Conservation (phyloP, 2,329 filamentous ascomycete species). For the Colletotrichum caudatum region DNA sequence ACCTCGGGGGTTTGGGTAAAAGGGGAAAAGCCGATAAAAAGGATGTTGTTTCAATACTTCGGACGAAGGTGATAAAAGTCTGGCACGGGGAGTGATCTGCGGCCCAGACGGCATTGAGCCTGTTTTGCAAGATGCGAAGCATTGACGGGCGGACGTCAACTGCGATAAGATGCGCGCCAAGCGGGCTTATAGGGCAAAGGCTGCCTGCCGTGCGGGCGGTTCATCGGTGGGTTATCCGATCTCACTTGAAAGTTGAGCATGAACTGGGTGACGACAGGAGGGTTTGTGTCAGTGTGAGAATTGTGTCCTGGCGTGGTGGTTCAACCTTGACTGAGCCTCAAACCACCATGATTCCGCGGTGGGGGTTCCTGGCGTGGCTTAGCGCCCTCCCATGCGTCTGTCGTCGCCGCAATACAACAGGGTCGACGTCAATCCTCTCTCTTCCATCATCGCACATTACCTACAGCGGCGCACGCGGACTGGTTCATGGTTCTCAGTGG, state of each 20-base stretch:
- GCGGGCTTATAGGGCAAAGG: background rate
- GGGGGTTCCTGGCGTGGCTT: conserved; percentile 35
- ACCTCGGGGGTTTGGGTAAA: conserved; percentile 18
- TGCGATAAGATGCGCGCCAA: background rate
- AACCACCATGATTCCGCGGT: conserved; percentile 33
- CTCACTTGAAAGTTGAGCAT: background rate
- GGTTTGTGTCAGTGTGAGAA: conserved; percentile 9
- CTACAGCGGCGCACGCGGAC: conserved; percentile 29
- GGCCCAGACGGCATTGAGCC: conserved; percentile 18
- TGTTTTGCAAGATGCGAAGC: conserved; percentile 5
- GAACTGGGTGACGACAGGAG: background rate
- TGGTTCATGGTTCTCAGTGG: conserved; percentile 12
- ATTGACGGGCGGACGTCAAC: conserved; percentile 5
- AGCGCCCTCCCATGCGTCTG: conserved; percentile 32
- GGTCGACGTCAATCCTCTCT: conserved; percentile 34
- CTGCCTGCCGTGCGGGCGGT: background rate
- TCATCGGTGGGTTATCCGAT: background rate
- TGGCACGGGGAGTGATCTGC: background rate
- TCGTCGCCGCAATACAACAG: conserved; percentile 35
- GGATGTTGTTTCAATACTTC: conserved; percentile 37
- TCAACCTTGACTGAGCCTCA: conserved; percentile 38
- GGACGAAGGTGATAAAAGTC: conserved; percentile 22
- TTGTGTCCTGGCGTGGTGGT: conserved; percentile 15
- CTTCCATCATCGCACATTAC: conserved; percentile 27
- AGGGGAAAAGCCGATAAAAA: background rate